Percentiles rank a stretch among this genome's conserved stretches.
Evolutionary conservation across 2,329 filamentous ascomycete species (phyloP).

Genomic region (Aspergillus oerlinghausenensis): DNA sequence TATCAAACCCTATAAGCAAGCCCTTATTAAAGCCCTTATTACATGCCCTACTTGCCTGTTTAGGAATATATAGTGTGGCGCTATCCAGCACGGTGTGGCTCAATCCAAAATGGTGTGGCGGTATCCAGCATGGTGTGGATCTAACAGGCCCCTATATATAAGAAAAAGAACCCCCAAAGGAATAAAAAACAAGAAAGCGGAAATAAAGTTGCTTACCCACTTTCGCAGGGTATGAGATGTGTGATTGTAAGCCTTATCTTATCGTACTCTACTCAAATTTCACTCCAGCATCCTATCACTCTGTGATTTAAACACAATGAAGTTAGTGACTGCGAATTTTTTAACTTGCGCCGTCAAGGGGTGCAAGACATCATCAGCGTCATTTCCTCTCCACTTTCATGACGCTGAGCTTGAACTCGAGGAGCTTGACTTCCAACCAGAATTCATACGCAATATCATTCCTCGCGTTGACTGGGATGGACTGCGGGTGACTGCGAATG

Average conservation of each 20-base stretch:
- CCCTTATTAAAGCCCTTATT: too few relatives aligned
- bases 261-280: neutral
- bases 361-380: constrained; percentile 74
- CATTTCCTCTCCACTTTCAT: constrained; percentile 87
- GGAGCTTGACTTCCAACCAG: constrained; percentile 73
- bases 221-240: neutral
- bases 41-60: too few relatives aligned
- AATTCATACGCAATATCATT: constrained; percentile 78
- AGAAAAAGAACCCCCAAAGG: too few relatives aligned
- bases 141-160: too few relatives aligned
- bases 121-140: too few relatives aligned
- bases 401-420: constrained; percentile 86
- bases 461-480: constrained; percentile 86
- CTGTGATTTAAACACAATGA: constrained; percentile 57
- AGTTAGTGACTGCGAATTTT: constrained; percentile 93
- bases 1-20: too few relatives aligned
- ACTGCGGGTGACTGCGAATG: constrained; percentile 67
- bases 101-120: too few relatives aligned
- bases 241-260: neutral
- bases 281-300: neutral
- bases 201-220: neutral
- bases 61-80: too few relatives aligned
- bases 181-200: neutral
- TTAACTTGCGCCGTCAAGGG: constrained; percentile 92
- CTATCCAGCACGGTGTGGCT: too few relatives aligned